Evolutionary conservation across 306 rosid species (phyloP), one percentile per base, ranked within the genome.

Genomic region (Glycine tomentella): DNA sequence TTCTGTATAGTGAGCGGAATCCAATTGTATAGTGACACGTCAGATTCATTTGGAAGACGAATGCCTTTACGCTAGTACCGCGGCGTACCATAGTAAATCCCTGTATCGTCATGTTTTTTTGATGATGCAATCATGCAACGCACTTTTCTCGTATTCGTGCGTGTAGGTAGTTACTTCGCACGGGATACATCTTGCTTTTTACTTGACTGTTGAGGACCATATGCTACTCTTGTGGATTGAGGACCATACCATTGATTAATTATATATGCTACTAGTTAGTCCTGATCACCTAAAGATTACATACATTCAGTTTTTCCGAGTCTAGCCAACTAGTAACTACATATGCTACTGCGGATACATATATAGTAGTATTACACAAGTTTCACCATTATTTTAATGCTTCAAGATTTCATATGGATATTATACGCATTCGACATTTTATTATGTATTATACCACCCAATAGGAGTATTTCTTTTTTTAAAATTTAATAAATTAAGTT

Each of bases 1-100:
- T 74, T 55, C 33, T 51, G 59, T 80, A 67, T 48, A 31, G 6
- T 44, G 12, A 16, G 25, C 40, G n/a, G 56, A 74, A 46, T 58
- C 84, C 72, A 68, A 63, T 80, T 7, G n/a, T 45, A 2, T 69
- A 2, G 8, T 50, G 90, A 72, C 89, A 88, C 88, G 82, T 84
- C 33, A 46, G 44, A 38, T 38, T 38, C 44, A 38, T 12, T 53
- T 3, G 17, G 71, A 34, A 38, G 31, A 9, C 17, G 31, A 25
- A 25, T 25, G 31, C 31, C 31, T 25, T 2, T 25, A 25, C 31
- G 31, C 31, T 25, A 25, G 31, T 25, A 25, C 31, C 42, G 56
- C 38, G 53, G 75, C 40, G 51, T 31, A 69, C 69, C 52, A 52
- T 11, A 31, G 15, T 8, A 52, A 52, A 15, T 57, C 20, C 55